These are phyloP conservation scores for Diaporthe sp. DNA, from an alignment of 2,329 filamentous ascomycete genomes.

Conservation along the genomic window DNA sequence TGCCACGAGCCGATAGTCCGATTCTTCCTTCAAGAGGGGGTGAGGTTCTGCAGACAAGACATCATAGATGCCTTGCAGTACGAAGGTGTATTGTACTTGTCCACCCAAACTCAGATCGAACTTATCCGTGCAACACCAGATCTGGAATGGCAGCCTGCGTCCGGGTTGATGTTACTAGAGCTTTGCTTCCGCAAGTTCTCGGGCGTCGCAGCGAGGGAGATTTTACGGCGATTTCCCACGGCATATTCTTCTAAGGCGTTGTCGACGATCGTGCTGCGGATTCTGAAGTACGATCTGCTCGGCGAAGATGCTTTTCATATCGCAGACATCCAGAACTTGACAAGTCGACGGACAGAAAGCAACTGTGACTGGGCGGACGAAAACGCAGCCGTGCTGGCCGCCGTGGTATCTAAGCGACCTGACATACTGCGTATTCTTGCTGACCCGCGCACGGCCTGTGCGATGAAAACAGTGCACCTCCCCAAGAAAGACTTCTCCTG, in stretches of 20 bases:
- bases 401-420: rapidly evolving
- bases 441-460: neutral
- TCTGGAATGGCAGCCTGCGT: neutral
- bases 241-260: neutral
- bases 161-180: neutral
- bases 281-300: rapidly evolving
- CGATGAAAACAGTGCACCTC: neutral
- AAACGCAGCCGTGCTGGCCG: neutral
- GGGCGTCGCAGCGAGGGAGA: neutral
- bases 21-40: neutral
- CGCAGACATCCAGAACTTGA: neutral
- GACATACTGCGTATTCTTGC: neutral
- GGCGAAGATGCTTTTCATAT: neutral
- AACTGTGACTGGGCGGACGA: neutral
- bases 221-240: neutral
- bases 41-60: neutral
- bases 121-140: neutral
- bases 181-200: neutral
- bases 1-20: neutral
- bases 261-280: rapidly evolving
- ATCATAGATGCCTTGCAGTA: neutral
- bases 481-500: neutral
- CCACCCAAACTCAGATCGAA: neutral
- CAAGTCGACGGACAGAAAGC: neutral
- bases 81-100: rapidly evolving